Conservation (phyloP, 768 basidiomycete species). For the Naematelia encephala region DNA sequence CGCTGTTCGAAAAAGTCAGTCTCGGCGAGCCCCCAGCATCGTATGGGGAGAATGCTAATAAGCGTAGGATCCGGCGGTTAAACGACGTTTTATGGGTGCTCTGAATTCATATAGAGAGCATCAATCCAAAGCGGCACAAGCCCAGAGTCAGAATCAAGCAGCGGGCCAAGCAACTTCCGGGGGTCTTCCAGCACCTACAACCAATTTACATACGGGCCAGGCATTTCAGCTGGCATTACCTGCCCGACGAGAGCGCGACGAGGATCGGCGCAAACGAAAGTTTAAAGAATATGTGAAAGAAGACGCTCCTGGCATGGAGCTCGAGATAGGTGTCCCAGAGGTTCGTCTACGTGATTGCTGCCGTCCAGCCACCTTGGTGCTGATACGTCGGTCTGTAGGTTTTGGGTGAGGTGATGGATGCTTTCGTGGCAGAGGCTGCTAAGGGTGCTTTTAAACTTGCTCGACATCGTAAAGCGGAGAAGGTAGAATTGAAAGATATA, state of each 20-base stretch:
- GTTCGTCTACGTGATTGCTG: conserved; percentile 13
- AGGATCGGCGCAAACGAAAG: conserved; percentile 31
- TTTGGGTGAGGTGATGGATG: conserved; percentile 28
- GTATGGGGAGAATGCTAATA: neutral
- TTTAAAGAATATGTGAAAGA: conserved; percentile 32
- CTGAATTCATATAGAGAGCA: neutral
- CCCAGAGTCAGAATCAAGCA: neutral
- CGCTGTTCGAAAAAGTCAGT: neutral
- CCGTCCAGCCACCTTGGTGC: neutral
- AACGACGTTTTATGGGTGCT: neutral
- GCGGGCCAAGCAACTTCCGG: neutral
- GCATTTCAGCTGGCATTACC: neutral
- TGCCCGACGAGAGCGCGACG: conserved; percentile 10
- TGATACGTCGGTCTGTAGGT: conserved; percentile 14
- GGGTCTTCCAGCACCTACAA: neutral
- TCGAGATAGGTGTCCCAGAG: conserved; percentile 32
- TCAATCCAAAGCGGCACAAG: neutral
- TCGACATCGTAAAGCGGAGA: conserved; percentile 32
- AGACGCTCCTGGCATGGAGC: conserved; percentile 29
- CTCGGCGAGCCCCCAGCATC: neutral
- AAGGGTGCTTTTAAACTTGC: conserved; percentile 25
- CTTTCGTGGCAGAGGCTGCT: conserved; percentile 25
- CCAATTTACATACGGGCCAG: neutral
- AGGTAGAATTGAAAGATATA: conserved; percentile 39
- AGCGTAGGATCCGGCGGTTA: neutral